Conservation (phyloP, 176 grass and related monocot species). For the Cenchrus americanus region DNA sequence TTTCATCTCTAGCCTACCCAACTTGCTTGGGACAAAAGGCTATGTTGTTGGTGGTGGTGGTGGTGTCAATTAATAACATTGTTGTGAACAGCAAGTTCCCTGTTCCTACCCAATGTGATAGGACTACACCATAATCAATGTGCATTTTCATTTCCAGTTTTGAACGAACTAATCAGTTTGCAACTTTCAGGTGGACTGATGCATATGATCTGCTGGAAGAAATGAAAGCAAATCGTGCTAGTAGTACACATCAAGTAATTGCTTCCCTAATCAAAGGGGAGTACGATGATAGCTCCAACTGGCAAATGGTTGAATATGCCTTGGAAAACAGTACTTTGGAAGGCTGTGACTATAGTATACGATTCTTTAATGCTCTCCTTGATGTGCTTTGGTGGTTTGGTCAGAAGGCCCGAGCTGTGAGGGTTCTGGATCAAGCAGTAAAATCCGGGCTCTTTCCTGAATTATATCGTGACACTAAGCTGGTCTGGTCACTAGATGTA, state of each 20-base stretch:
- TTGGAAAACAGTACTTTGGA: slow-evolving; percentile 77
- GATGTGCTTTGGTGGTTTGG: slow-evolving; percentile 95
- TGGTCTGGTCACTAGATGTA: slow-evolving; percentile 91
- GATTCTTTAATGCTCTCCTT: slow-evolving; percentile 86
- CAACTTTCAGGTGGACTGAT: slow-evolving; percentile 78
- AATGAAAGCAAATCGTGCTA: slow-evolving; percentile 82
- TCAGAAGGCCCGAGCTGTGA: slow-evolving; percentile 74
- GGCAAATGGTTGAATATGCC: slow-evolving; percentile 95
- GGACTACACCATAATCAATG: background rate
- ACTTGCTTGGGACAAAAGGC: no score
- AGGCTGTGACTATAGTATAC: slow-evolving; percentile 81
- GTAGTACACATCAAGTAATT: slow-evolving; percentile 82
- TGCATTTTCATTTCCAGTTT: slow-evolving; percentile 29
- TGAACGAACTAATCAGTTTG: background rate
- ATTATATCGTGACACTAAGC: slow-evolving; percentile 68
- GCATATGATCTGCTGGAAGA: slow-evolving; percentile 80
- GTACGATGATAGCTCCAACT: slow-evolving; percentile 85
- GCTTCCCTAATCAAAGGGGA: slow-evolving; percentile 90
- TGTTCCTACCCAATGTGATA: slow-evolving; percentile 27
- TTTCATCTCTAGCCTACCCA: no score
- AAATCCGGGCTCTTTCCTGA: slow-evolving; percentile 86
- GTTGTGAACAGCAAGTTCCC: background rate
- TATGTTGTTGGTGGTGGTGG: no score
- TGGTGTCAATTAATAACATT: background rate
- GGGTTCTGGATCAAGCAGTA: slow-evolving; percentile 70